These are phyloP conservation scores for Aspergillus bertholletiae DNA, from an alignment of 495 filamentous ascomycete species.

Conservation along the genomic window DNA sequence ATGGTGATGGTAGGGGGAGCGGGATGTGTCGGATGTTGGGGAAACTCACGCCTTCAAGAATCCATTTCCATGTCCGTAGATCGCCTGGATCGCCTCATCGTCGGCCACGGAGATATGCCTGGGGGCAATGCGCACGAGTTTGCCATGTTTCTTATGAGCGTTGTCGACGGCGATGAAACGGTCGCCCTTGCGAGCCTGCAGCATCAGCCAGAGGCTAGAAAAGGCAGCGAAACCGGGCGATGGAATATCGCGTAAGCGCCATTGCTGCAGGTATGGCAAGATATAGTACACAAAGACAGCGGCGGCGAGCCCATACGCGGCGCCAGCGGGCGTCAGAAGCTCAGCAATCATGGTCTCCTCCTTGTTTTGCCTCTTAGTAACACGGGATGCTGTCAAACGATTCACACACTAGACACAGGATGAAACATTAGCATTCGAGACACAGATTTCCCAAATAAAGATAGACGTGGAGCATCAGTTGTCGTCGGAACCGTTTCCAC, in stretches of 20 bases:
- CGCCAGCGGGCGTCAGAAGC: conserved; percentile 47
- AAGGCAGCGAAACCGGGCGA: conserved; percentile 63
- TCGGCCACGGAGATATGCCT: conserved; percentile 60
- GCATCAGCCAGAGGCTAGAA: conserved; percentile 75
- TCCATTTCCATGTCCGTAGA: conserved; percentile 69
- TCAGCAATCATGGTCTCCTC: conserved; percentile 11
- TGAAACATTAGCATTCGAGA: background rate
- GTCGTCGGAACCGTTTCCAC: background rate
- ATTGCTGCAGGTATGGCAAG: conserved; percentile 65
- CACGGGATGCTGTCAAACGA: background rate
- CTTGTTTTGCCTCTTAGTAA: background rate
- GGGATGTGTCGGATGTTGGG: background rate
- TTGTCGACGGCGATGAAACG: conserved; percentile 67
- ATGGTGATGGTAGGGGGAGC: too few species aligned
- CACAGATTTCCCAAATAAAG: background rate
- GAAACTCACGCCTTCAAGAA: conserved; percentile 64
- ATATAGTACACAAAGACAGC: conserved; percentile 59
- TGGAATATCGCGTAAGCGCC: conserved; percentile 62
- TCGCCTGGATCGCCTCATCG: conserved; percentile 48
- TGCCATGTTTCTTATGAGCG: conserved; percentile 68
- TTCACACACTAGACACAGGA: background rate
- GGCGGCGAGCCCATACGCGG: conserved; percentile 57
- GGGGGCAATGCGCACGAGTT: conserved; percentile 57
- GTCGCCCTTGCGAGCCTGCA: conserved; percentile 61
- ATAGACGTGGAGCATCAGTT: background rate